A percentile compares a stretch with the other conserved stretches of the same genome.
Evolutionary conservation across 257 asterid species (phyloP).

Genomic region (Coffea eugenioides): DNA sequence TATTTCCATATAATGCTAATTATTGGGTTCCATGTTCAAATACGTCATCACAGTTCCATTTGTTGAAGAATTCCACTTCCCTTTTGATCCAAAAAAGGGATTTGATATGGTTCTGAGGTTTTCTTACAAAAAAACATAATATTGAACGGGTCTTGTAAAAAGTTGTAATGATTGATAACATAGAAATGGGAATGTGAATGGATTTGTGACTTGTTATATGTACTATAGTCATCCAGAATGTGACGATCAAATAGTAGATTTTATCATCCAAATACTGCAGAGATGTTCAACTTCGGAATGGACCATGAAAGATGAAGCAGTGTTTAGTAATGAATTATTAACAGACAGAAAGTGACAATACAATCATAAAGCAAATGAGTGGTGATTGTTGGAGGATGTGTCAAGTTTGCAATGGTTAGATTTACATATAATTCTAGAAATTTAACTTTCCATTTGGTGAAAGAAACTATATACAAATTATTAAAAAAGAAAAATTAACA

Average conservation of each 20-base stretch:
- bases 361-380: slow-evolving; percentile 17
- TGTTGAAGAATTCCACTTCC: background rate
- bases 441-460: background rate
- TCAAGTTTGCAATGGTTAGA: background rate
- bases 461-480: background rate
- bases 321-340: background rate
- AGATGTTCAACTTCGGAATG: background rate
- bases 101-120: background rate
- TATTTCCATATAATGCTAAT: background rate
- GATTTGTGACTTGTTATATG: background rate
- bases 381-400: slow-evolving; percentile 1
- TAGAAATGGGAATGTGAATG: background rate
- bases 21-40: background rate
- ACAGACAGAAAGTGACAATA: background rate
- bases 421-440: background rate
- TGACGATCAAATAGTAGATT: background rate
- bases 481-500: no score
- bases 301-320: background rate
- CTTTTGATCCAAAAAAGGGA: background rate
- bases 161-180: slow-evolving; percentile 9
- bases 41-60: background rate
- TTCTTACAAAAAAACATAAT: no score
- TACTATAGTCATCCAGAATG: background rate
- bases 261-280: background rate
- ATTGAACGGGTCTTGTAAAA: background rate